Base-by-base conservation (phyloP, 2,329 filamentous ascomycete species). In the Paracoccidioides lutzii region DNA sequence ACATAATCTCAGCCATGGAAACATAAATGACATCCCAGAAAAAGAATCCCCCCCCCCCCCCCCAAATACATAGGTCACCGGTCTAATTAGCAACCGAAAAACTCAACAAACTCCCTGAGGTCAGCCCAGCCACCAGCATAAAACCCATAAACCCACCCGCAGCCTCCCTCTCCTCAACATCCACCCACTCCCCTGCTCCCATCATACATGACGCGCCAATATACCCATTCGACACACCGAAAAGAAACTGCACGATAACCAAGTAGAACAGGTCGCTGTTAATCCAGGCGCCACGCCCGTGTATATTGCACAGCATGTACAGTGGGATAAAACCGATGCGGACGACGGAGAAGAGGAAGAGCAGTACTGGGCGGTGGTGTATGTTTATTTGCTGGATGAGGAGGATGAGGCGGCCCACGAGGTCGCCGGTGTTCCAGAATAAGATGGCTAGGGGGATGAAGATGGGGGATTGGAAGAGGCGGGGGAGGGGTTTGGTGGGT, bases 111-210 rank as follows among this genome's bases (percentile, higher is more conserved):
- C 91, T 97, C n/a, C 93, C 93, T 30, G 78, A 77, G 1, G 89
- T 81, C 71, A 97, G 72, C 0, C 93, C 93, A 4, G 81, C 82
- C 15, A 96, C 88, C n/a, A 97, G 80, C 69, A 85, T 89, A 60
- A 96, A 70, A 3, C 87, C 86, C 93, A 98, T 97, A 69, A 97
- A 97, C 0, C 87, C 89, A 49, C 91, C 93, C 0, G 90, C 84
- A 5, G 89, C 90, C 73, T 95, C 90, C 38, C 87, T 78, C 74
- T 98, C 91, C 8, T 84, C 82, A 1, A 85, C 81, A 3, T 85
- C 84, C 0, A 97, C 90, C 81, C 84, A 91, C 61, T 87, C 82
- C 0, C 80, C 81, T 0, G 90, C 85, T 0, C 86, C 86, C 81
- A 97, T 95, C 90, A 98, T 97, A 69, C 87, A 89, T 62, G 81